Evolutionary conservation across 139 green algal species (phyloP).

Genomic region (Closterium sp.): DNA sequence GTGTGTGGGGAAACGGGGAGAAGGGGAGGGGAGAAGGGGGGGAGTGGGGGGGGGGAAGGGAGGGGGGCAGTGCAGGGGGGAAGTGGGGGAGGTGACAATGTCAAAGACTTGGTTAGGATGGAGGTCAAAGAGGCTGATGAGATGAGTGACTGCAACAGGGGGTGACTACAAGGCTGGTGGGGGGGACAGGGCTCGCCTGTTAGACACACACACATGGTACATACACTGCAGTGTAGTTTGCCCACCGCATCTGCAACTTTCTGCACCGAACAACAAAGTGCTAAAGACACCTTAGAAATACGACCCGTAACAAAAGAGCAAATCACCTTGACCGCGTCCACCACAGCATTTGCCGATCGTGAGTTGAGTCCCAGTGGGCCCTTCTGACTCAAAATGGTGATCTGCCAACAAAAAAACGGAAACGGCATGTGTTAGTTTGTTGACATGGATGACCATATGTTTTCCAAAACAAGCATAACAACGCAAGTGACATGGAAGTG

Average conservation of each 20-base stretch:
- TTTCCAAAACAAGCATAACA: no score
- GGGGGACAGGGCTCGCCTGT: no score
- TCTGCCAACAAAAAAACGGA: slow-evolving; percentile 33
- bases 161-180: no score
- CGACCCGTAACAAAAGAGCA: no score
- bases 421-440: slow-evolving; percentile 8
- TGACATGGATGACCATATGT: no score
- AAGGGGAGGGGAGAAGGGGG: no score
- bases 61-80: no score
- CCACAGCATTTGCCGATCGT: not conserved
- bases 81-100: slow-evolving; percentile 50
- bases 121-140: slow-evolving; percentile 87
- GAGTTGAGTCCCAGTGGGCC: not conserved
- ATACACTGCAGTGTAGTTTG: no score
- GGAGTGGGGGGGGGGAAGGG: no score
- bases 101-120: slow-evolving; percentile 84
- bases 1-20: no score
- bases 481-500: no score
- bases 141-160: not conserved
- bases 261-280: not conserved
- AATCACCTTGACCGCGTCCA: slow-evolving; percentile 32
- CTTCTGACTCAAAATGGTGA: slow-evolving; percentile 39
- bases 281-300: no score
- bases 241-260: not conserved
- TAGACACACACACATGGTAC: not conserved